Base-by-base conservation (phyloP, 257 asterid species). In the Plectranthus barbatus region DNA sequence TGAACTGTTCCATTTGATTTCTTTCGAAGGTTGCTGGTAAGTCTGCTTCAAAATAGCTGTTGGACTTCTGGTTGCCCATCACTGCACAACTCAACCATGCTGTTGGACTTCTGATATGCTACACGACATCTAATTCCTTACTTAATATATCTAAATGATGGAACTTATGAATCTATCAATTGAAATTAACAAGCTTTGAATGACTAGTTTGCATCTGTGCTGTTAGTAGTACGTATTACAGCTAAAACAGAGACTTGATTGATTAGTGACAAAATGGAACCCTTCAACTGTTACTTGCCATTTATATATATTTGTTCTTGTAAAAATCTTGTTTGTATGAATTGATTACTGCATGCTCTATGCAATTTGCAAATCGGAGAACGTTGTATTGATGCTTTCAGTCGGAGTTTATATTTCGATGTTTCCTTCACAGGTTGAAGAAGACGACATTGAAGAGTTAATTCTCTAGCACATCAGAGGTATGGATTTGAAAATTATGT, bases 31-130 rank as follows among this genome's bases (percentile, higher is more conserved):
- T 31, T 36, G 66, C 67, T 0, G 84, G 86, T 64, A 92, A 71
- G 51, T 77, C 83, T 63, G 89, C 93, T 75, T 92, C 97, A 93
- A 90, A 92, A 74, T 84, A 92, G 6, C 60, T 70, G 68, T 92
- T 92, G 6, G 94, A 77, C 79, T 72, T 87, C 70, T 77, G 74
- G 68, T 92, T 92, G 10, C 96, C 93, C 84, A 76, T 73, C 62
- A 68, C 95, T 92, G 76, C 66, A 77, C 29, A 51, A n/a, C n/a
- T n/a, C n/a, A n/a, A n/a, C n/a, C n/a, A n/a, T n/a, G n/a, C n/a
- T n/a, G n/a, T n/a, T n/a, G n/a, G n/a, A n/a, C n/a, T n/a, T n/a
- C n/a, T n/a, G n/a, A n/a, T n/a, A n/a, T n/a, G n/a, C n/a, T n/a
- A n/a, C n/a, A n/a, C n/a, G n/a, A n/a, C n/a, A n/a, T n/a, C n/a